Percentiles rank a stretch among this genome's conserved stretches.
Evolutionary conservation across 495 filamentous ascomycete genomes (phyloP).

Genomic region (Lentithecium fluviatile): DNA sequence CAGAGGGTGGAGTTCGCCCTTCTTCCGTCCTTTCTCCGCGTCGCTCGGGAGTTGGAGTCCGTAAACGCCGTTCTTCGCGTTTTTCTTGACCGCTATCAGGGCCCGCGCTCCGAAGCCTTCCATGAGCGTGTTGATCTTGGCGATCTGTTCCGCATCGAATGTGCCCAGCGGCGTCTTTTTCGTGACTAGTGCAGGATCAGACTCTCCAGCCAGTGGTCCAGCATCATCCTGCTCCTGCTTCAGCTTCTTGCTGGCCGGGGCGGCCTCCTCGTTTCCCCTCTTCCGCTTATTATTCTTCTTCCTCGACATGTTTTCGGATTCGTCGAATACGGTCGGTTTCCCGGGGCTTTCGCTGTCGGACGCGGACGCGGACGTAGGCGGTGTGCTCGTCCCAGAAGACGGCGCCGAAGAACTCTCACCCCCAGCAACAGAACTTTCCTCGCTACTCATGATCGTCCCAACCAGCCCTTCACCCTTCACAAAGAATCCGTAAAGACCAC

Average conservation of each 20-base stretch:
- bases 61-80: not conserved
- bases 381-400: constrained; percentile 20
- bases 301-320: not conserved
- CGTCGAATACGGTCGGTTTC: constrained; percentile 4
- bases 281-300: constrained; percentile 27
- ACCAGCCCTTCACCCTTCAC: constrained; percentile 69
- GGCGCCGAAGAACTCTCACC: constrained; percentile 4
- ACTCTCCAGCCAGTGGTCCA: not conserved
- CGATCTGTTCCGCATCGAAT: not conserved
- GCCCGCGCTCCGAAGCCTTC: not conserved
- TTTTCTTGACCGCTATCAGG: not conserved
- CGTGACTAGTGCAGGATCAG: not conserved
- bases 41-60: not conserved
- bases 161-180: constrained; percentile 6
- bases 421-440: constrained; percentile 20
- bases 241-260: not conserved
- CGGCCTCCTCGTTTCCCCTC: not conserved
- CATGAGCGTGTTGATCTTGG: not conserved
- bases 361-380: constrained; percentile 15
- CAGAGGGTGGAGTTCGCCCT: not conserved
- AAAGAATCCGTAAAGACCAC: constrained; percentile 77
- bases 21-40: not conserved
- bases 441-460: constrained; percentile 57
- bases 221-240: constrained; percentile 10
- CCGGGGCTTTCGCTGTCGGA: constrained; percentile 1